Evolutionary conservation across 208 protist genomes (phyloP).

Genomic region (Crithidia brevicula): DNA sequence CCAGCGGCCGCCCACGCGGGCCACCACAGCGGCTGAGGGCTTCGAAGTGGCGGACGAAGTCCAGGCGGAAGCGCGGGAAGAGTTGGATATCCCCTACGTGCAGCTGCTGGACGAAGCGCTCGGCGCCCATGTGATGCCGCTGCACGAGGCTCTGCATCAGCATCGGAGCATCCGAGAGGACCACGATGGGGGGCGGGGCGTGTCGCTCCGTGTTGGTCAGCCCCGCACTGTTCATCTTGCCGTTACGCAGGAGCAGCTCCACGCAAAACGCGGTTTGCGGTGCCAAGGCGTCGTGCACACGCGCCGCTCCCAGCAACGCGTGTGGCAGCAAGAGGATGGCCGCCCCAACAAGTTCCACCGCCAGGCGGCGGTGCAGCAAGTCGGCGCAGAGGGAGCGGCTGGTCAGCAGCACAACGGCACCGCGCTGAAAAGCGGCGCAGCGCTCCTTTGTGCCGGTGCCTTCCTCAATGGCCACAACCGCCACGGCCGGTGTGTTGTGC

Average conservation of each 20-base stretch:
- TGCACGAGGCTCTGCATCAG: conserved; percentile 71
- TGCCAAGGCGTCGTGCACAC: conserved; percentile 36
- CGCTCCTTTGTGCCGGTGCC: conserved; percentile 63
- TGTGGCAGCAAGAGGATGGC: conserved; percentile 50
- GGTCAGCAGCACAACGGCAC: conserved; percentile 69
- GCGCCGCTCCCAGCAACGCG: conserved; percentile 10
- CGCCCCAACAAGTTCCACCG: conserved; percentile 51
- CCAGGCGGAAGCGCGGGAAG: conserved; percentile 84
- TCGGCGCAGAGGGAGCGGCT: conserved; percentile 78
- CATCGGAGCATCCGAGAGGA: conserved; percentile 68
- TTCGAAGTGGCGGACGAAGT: conserved; percentile 82
- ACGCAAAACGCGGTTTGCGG: conserved; percentile 71
- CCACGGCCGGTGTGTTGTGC: not conserved
- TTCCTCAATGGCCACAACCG: conserved; percentile 68
- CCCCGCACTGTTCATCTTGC: conserved; percentile 7
- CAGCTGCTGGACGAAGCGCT: conserved; percentile 69
- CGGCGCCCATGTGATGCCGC: conserved; percentile 58
- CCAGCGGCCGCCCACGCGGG: conserved; percentile 33
- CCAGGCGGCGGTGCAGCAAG: conserved; percentile 77
- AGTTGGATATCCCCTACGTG: conserved; percentile 79
- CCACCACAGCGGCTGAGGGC: conserved; percentile 24
- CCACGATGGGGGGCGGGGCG: conserved; percentile 38
- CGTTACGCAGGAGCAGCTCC: conserved; percentile 66
- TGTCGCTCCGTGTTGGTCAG: conserved; percentile 1
- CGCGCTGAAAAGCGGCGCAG: conserved; percentile 60